A percentile compares a stretch with the other conserved stretches of the same genome.
phyloP scores from a whole-genome alignment of 202 grass and related monocot genomes.

The Setaria italica region DNA sequence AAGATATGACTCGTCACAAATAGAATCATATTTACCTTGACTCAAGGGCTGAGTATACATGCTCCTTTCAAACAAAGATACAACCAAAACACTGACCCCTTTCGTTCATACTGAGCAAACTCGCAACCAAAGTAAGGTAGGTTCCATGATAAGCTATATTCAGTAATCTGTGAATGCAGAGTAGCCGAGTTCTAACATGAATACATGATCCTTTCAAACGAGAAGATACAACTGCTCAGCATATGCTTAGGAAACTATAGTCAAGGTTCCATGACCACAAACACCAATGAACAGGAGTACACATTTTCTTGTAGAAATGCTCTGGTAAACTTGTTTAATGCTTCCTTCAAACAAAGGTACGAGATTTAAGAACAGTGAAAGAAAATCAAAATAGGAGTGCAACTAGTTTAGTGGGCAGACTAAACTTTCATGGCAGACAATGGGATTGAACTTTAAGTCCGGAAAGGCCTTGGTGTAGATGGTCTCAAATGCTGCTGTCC shows the following conservation, averaged over 20 bases:
- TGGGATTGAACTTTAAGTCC: neutral
- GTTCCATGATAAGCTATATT: neutral
- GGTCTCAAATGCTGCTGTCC: slow-evolving; percentile 1
- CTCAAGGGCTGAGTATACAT: neutral
- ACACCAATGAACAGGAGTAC: neutral
- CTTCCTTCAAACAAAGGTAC: neutral
- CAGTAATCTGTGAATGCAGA: neutral
- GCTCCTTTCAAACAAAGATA: neutral
- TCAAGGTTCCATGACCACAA: neutral
- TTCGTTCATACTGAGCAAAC: neutral
- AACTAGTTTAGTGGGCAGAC: neutral
- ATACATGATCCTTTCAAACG: neutral
- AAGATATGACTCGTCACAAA: neutral
- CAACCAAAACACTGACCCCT: neutral
- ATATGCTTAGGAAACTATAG: neutral
- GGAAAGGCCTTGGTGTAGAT: neutral
- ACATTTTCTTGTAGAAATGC: neutral
- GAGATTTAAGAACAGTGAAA: neutral
- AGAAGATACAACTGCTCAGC: neutral
- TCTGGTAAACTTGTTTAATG: neutral
- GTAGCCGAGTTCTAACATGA: neutral
- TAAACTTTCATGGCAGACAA: slow-evolving; percentile 20
- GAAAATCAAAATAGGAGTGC: neutral
- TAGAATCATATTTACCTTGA: neutral
- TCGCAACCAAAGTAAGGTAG: neutral